Base-by-base conservation (phyloP, 2,329 filamentous ascomycete genomes). In the Fusarium sp. region DNA sequence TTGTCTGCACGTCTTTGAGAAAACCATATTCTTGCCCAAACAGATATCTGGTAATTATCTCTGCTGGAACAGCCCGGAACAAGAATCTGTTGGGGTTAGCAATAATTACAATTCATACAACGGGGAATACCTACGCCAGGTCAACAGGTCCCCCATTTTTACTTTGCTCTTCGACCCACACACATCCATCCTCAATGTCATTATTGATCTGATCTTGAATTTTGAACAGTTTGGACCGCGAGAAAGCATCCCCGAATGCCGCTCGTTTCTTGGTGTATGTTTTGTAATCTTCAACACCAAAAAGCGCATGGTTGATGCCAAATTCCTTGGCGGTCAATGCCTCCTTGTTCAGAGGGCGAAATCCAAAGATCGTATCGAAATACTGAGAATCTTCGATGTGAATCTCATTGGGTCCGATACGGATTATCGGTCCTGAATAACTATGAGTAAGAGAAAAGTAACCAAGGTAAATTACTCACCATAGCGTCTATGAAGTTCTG, bases 271-370 rank as follows among this genome's bases (percentile, higher is more conserved):
- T 56, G 20, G 37, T 35, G 15, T 56, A 56, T 6, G 25, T 25
- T 25, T 40, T 51, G 25, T 56, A 56, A 4, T 56, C 53, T 3
- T 56, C 53, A 7, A 56, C 35, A 2, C 53, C 45, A 8, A 58
- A 58, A 4, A 58, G 49, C 3, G 55, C 55, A 15, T 58, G 49
- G 14, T 23, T 46, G 7, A 58, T 55, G 4, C 55, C 55, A 25
- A 58, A 58, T 17, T 58, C 39, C 20, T 58, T 58, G 6, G 55
- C 55, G 1, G 55, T 46, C 55, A 58, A 55, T 9, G 49, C 55
- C 25, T 58, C 55, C n/a, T 58, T 55, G 20, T 58, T 58, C 20
- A 58, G 17, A 11, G 25, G 49, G 11, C 55, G 55, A 23, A 58
- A 58, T 7, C 55, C 55, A 10, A 58, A 58, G 19, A 55, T 40